These are phyloP conservation scores for Apiosordaria backusii DNA, from an alignment of 495 filamentous ascomycete species.

Conservation along the genomic window DNA sequence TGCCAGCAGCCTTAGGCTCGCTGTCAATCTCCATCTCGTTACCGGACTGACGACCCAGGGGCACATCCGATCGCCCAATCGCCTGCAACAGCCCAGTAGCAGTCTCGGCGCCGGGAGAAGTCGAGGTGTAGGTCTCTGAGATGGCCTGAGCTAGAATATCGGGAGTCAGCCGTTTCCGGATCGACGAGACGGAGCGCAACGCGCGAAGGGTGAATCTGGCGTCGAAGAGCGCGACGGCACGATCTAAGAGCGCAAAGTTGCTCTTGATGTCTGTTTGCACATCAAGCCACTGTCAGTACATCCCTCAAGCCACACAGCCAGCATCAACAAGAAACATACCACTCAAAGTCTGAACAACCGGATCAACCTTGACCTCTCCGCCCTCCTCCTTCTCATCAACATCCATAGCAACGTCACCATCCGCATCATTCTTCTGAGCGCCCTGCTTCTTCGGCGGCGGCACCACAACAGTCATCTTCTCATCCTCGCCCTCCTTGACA, in stretches of 20 bases:
- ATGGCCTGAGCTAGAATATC: slow-evolving; percentile 79
- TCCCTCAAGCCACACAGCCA: background rate
- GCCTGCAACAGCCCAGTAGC: slow-evolving; percentile 67
- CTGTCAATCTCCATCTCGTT: slow-evolving; percentile 77
- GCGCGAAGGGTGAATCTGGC: slow-evolving; percentile 90
- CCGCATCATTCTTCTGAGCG: slow-evolving; percentile 54
- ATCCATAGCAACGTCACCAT: slow-evolving; percentile 72
- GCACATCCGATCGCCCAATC: slow-evolving; percentile 59
- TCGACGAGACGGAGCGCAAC: slow-evolving; percentile 88
- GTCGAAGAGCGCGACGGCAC: slow-evolving; percentile 90
- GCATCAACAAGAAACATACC: slow-evolving; percentile 34
- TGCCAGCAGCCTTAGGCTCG: slow-evolving; percentile 47
- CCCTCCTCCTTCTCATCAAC: slow-evolving; percentile 54
- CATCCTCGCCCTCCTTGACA: slow-evolving; percentile 55
- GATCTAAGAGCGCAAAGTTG: slow-evolving; percentile 87
- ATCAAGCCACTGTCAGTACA: slow-evolving; percentile 16
- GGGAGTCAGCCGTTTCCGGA: slow-evolving; percentile 83
- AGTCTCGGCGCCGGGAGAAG: slow-evolving; percentile 52
- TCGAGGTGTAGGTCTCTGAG: slow-evolving; percentile 67
- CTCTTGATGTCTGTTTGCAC: slow-evolving; percentile 73
- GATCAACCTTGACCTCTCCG: slow-evolving; percentile 60
- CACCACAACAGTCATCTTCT: slow-evolving; percentile 85
- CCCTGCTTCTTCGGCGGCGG: slow-evolving; percentile 72
- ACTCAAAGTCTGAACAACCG: slow-evolving; percentile 54
- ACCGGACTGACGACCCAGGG: slow-evolving; percentile 51